Evolutionary conservation across 2,329 filamentous ascomycete species (phyloP).

Genomic region (Fusarium sp.): DNA sequence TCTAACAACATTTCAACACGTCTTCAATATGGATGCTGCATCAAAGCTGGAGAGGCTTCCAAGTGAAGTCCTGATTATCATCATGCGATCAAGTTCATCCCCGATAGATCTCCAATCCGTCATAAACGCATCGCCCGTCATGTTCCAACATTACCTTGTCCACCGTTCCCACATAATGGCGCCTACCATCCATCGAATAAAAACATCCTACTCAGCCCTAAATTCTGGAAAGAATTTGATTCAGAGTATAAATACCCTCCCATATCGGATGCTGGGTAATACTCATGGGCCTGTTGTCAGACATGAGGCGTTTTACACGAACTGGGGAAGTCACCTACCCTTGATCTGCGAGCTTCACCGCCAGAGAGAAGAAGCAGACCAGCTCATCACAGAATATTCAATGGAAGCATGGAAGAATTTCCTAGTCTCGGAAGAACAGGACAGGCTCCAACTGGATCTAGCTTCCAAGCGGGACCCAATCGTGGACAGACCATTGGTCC

Average conservation of each 20-base stretch:
- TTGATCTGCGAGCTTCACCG: background rate
- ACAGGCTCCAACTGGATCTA: background rate
- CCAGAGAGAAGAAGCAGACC: background rate
- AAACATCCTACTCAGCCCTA: background rate
- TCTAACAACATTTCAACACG: no score
- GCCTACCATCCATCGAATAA: rapidly evolving
- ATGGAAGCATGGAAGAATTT: background rate
- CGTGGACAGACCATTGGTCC: background rate
- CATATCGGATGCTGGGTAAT: background rate
- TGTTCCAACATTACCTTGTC: background rate
- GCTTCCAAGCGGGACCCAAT: background rate
- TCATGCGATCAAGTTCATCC: background rate
- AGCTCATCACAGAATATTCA: background rate
- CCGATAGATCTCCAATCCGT: background rate
- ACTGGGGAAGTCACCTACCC: background rate
- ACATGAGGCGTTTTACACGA: background rate
- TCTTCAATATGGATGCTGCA: background rate
- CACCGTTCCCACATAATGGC: background rate
- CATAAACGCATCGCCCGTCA: background rate
- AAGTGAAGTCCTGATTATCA: background rate
- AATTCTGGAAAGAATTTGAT: rapidly evolving
- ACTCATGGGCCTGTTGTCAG: no score
- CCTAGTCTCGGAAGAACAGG: rapidly evolving
- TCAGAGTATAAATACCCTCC: background rate
- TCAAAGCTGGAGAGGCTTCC: background rate